Base-by-base conservation (phyloP, 2,329 filamentous ascomycete genomes). In the Neurospora sp. region DNA sequence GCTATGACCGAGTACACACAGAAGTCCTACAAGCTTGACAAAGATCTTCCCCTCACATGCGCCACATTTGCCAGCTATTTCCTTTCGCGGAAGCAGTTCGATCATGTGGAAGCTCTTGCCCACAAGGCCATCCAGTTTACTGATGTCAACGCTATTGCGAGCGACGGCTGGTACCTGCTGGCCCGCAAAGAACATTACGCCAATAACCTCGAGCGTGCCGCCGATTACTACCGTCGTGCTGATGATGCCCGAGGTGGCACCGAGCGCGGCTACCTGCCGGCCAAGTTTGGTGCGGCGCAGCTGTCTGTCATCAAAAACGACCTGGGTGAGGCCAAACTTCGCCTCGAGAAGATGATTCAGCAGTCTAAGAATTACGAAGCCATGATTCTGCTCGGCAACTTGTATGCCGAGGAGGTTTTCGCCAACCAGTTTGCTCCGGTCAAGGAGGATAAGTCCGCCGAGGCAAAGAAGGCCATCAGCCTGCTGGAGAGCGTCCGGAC, bases 371-470 rank as follows among this genome's bases (percentile, higher is more conserved):
- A 85, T 73, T 85, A 95, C 23, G 96, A 99, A 77, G 93, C 93
- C 1, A 96, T 97, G 90, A 93, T 93, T 58, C 84, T 99, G 17
- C 86, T 99, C 0, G 96, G 95, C 8, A 96, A 94, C 4, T 82
- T 99, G 10, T 96, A 97, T 76, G 96, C 96, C 0, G 95, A 99
- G 78, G 96, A 99, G 75, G 91, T 97, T 1, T 98, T 98, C 78
- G 85, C 89, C 9, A 90, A 87, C 67, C 92, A 96, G 77, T 86
- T 87, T 68, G 85, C 85, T 39, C 89, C 90, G 52, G 85, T 85
- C 68, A 94, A 91, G 77, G 96, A 98, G 73, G 95, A 99, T 80
- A 97, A 96, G 79, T 90, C 89, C 4, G 86, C 87, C 0, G 93
- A 97, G 78, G 86, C 89, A 74, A 96, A 92, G 78, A 97, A 97